Base-by-base conservation (phyloP, 768 basidiomycete genomes). In the Russula earlei region DNA sequence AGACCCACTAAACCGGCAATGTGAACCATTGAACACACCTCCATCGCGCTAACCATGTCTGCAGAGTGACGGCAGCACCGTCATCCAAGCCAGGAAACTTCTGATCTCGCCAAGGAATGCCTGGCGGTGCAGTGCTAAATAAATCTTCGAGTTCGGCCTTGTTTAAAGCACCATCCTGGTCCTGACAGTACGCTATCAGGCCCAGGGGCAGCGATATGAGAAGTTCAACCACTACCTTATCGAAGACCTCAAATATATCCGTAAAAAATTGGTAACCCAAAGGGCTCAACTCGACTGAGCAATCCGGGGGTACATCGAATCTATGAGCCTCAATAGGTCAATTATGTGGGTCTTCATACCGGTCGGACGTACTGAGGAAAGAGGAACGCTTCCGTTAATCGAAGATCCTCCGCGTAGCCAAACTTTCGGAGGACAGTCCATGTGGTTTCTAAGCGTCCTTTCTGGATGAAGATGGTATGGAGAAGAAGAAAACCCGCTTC, bases 11-110 rank as follows among this genome's bases (percentile, higher is more conserved):
- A 12, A 27, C 17, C n/a, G 17, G 24, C 8, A 8, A n/a, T 11
- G 22, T 12, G 15, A 24, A 19, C 17, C 25, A 47, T 31, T 19
- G 22, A 68, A 76, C 62, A 49, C 29, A 92, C 93, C 91, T 95
- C 95, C 95, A 99, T 67, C 96, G 94, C 19, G 95, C 95, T 25
- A 98, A 73, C 95, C 95, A 99, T 1, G 92, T 91, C 72, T 97
- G 94, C 42, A 99, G 70, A n/a, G 94, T 97, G 17, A 97, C 88
- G 27, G 89, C 83, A 11, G 91, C 92, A 10, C 82, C 76, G 64
- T 93, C 92, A 63, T 91, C 86, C 15, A 88, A 83, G 63, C 94
- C 90, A 0, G 93, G 90, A 70, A 95, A 96, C 45, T 85, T 88
- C 64, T 88, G 85, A n/a, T 77, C 79, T 14, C 80, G 76, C 95